Percentiles rank a stretch among this genome's conserved stretches.
Conservation (phyloP, 345 rosid species). For the Dipteronia dyeriana region DNA sequence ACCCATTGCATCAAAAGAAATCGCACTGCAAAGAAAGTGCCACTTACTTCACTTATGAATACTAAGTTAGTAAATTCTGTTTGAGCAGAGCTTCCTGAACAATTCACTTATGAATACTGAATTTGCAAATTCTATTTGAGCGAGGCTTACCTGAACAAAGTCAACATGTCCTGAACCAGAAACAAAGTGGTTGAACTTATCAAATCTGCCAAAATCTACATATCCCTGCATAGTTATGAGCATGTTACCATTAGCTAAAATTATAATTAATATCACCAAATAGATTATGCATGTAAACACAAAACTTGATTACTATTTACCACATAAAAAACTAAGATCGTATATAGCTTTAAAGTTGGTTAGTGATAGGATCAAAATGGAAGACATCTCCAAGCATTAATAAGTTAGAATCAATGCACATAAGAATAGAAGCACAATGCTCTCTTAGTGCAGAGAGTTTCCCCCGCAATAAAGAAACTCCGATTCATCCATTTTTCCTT, state of each 20-base stretch:
- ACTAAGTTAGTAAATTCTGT: conserved; percentile 7
- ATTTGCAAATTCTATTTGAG: not conserved
- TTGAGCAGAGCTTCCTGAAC: conserved; percentile 34
- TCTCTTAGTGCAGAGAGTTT: not conserved
- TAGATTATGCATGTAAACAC: not conserved
- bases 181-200: conserved; percentile 60
- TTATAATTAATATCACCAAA: conserved; percentile 1
- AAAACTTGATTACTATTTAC: not conserved
- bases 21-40: not conserved
- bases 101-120: not conserved
- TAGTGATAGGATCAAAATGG: not conserved
- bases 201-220: conserved; percentile 76
- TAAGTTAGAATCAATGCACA: not conserved
- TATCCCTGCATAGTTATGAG: conserved; percentile 67
- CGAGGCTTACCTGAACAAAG: conserved; percentile 68
- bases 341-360: not conserved
- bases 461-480: not conserved
- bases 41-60: not conserved
- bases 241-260: not conserved
- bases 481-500: not conserved
- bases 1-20: not conserved
- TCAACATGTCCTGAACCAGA: conserved; percentile 59
- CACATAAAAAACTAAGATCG: conserved; percentile 5
- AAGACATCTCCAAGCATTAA: not conserved
- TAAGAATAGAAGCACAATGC: not conserved